phyloP scores from a whole-genome alignment of 345 rosid genomes.

The Triadica sebifera region DNA sequence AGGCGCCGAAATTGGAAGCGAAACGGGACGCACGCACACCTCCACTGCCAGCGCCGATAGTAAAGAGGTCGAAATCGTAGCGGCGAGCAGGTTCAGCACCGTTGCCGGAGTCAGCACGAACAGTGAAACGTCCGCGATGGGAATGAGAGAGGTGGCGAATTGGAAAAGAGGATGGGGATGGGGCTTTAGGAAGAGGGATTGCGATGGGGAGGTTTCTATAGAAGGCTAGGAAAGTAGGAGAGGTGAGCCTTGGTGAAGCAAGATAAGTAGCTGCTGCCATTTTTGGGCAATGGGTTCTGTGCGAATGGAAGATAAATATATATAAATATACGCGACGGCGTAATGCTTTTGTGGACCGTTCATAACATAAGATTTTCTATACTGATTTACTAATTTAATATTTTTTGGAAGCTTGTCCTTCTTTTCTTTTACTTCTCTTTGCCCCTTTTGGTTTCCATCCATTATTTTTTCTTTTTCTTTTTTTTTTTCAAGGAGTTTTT shows the following conservation, averaged over 20 bases:
- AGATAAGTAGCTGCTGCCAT: slow-evolving; percentile 42
- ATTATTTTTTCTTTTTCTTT: no score
- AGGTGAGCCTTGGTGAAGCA: slow-evolving; percentile 61
- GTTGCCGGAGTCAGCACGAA: slow-evolving; percentile 53
- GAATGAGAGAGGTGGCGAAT: slow-evolving; percentile 21
- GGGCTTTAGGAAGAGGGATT: slow-evolving; percentile 35
- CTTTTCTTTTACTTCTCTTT: no score
- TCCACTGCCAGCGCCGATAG: slow-evolving; percentile 95
- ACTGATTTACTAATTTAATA: no score
- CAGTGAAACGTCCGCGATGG: slow-evolving; percentile 34
- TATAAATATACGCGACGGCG: not conserved
- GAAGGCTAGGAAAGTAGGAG: slow-evolving; percentile 49
- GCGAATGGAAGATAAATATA: not conserved
- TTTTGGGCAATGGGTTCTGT: not conserved
- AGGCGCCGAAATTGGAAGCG: slow-evolving; percentile 78
- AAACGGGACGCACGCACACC: slow-evolving; percentile 97
- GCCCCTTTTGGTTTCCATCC: no score
- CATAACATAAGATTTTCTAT: not conserved
- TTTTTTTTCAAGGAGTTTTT: no score
- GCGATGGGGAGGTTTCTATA: slow-evolving; percentile 40
- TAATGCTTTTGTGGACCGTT: not conserved
- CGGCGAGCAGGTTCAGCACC: slow-evolving; percentile 56
- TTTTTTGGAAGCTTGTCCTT: no score
- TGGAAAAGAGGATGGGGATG: slow-evolving; percentile 28
- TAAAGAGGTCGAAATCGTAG: slow-evolving; percentile 92